Base-by-base conservation (phyloP, 306 rosid genomes). In the Cicer judaicum region DNA sequence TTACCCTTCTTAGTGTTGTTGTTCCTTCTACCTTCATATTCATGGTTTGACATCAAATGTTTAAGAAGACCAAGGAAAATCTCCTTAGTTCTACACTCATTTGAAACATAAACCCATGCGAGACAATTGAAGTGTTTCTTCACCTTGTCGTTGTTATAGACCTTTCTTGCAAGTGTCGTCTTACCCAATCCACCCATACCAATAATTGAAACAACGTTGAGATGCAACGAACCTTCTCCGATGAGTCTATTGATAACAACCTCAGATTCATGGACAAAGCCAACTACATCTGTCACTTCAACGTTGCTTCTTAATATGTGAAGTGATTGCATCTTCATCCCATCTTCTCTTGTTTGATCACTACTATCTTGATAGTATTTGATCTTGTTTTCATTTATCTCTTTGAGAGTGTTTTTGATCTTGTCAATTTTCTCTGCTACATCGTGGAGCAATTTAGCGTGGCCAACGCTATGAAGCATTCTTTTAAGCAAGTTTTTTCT, bases 181-280 rank as follows among this genome's bases (percentile, higher is more conserved):
- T 64, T 64, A 0, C 70, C 70, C 70, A 64, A 18, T 42, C 70
- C 70, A 64, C 70, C 70, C 70, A 64, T 64, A 41, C 70, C 70
- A 64, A 64, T 64, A 8, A 64, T 64, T 18, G 70, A 42, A 64
- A 64, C 70, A 18, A 42, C 52, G 1, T 10, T 64, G 38, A 60
- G 65, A 34, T 38, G 6, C 29, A 2, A 8, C 1, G 15, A 64
- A 64, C 5, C 70, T 9, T 14, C 53, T 6, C 2, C 36, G 16
- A 64, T 1, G 38, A 64, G 70, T 16, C 15, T 18, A 10, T 42
- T 42, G 15, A 64, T 18, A 36, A 64, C 10, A 41, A 0, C 38
- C 10, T 16, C 70, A 10, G 70, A 64, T 18, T 64, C 70, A 42
- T 10, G 39, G 34, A 64, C 70, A 64, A 64, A 64, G n/a, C 70